These are phyloP conservation scores for Lotus japonicus DNA, from an alignment of 306 rosid genomes.

Conservation along the genomic window DNA sequence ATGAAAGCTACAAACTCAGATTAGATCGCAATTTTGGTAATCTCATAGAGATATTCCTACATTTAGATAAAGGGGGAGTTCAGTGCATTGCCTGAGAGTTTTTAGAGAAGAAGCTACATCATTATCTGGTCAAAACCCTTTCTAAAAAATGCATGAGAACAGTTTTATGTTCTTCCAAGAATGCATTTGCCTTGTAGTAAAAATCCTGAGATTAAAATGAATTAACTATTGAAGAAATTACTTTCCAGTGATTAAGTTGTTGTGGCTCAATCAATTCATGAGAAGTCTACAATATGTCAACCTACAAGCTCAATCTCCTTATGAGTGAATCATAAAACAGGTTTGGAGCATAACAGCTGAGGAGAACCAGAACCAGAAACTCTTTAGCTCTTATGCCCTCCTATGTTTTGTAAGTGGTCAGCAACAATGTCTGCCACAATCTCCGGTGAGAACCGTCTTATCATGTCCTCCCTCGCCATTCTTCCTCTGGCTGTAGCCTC, in stretches of 20 bases:
- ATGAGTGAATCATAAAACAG: neutral
- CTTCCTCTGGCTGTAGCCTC: constrained; percentile 61
- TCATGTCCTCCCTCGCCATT: constrained; percentile 69
- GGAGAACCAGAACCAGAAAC: neutral
- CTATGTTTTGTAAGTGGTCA: constrained; percentile 34
- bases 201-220: neutral
- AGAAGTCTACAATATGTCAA: constrained; percentile 1
- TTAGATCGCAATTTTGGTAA: neutral
- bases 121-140: neutral
- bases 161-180: neutral
- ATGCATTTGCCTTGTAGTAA: neutral
- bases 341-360: neutral
- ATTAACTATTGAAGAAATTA: neutral
- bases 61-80: neutral
- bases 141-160: neutral
- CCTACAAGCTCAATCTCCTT: constrained; percentile 16
- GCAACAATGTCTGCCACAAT: constrained; percentile 52
- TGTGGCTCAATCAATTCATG: constrained; percentile 1
- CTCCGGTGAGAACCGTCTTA: constrained; percentile 55
- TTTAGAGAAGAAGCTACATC: neutral
- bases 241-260: neutral
- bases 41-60: neutral
- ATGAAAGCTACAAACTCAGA: neutral
- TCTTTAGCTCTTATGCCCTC: constrained; percentile 11
- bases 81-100: neutral